Evolutionary conservation across 768 basidiomycete genomes (phyloP), one percentile per base, ranked within the genome.

Genomic region (Calvatia gigantea): DNA sequence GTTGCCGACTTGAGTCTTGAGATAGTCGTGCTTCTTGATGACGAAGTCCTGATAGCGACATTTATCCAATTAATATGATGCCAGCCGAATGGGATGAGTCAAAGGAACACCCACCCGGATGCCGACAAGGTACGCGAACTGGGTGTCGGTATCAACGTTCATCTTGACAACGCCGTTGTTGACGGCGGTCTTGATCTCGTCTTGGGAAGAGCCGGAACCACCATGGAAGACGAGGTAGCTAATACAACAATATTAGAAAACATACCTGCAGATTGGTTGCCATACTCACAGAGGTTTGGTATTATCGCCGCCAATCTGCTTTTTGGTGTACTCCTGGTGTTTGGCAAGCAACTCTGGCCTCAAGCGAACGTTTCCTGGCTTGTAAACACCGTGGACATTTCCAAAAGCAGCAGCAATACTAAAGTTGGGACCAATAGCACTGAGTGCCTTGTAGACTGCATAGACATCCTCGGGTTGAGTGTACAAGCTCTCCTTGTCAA

Each of bases 171-270:
- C 96, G 66, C 96, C 96, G 70, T 95, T 81, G 50, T 74, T 67
- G 61, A 98, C 97, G 56, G 95, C 96, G 44, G 87, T 92, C 64
- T 77, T 79, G 75, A 98, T 99, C 75, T 99, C 97, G 44, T 95
- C 89, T 75, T 93, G 93, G 62, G 90, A 86, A 29, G 97, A 98
- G 42, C 97, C 97, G 51, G 97, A 98, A 61, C 97, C 97, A 73
- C 97, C 97, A 77, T 99, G 97, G 94, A 98, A 99, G 73, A 98
- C 97, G 59, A 98, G 91, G 85, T 88, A 98, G 63, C 92, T 93
- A 50, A 3, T 19, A 12, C 57, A 6, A 52, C 51, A 11, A 52
- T 29, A 59, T 60, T n/a, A 43, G 27, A 31, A 14, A 27, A 21
- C 35, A 7, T 9, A 3, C 27, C 29, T 29, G 44, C 33, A 46